Evolutionary conservation across 1,284 basidiomycete genomes (phyloP).

Genomic region (Trichosporon asahii): DNA sequence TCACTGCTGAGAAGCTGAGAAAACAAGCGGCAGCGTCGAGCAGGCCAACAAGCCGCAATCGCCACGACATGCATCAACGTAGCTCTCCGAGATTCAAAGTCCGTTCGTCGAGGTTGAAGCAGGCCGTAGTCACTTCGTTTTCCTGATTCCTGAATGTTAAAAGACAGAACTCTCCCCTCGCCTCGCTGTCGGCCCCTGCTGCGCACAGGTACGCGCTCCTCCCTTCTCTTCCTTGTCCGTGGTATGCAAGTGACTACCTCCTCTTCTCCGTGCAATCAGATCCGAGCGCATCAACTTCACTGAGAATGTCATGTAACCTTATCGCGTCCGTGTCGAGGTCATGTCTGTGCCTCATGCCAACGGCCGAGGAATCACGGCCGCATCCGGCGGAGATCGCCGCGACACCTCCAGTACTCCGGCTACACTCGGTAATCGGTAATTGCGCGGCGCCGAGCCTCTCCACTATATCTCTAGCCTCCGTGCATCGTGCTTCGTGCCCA

Average conservation of each 20-base stretch:
- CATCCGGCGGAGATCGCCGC: constrained; percentile 1
- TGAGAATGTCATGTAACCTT: neutral
- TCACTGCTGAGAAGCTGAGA: too few relatives aligned
- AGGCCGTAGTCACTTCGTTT: neutral
- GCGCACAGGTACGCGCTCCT: neutral
- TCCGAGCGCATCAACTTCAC: neutral
- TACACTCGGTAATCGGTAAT: constrained; percentile 7
- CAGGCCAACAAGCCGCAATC: too few relatives aligned
- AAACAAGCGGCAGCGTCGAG: too few relatives aligned
- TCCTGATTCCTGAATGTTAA: neutral
- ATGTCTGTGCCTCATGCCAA: neutral
- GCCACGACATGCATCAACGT: too few relatives aligned
- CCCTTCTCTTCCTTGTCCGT: too few relatives aligned
- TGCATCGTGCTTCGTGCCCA: neutral
- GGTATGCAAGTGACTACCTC: neutral
- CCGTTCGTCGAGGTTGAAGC: neutral
- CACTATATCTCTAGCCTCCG: neutral
- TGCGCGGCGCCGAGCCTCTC: neutral
- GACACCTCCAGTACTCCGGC: neutral
- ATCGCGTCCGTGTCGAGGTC: neutral
- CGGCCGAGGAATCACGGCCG: neutral
- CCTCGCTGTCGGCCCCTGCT: neutral
- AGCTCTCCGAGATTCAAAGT: too few relatives aligned
- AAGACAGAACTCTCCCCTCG: neutral
- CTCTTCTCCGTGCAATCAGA: neutral